Base-by-base conservation (phyloP, 257 asterid species). In the Petrea volubilis region DNA sequence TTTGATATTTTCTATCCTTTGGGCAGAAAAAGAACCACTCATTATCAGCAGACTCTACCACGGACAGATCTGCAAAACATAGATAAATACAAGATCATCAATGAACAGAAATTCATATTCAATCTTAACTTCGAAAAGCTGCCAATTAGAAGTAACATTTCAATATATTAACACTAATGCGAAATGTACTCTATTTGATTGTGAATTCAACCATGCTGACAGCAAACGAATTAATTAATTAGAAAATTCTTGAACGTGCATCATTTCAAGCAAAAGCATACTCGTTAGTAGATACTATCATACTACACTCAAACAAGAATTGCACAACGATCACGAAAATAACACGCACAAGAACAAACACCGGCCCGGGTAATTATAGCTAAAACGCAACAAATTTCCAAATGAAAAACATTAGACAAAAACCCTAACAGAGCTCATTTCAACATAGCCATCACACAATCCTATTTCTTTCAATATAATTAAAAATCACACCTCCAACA, bases 1-100 rank as follows among this genome's bases (percentile, higher is more conserved):
- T 92, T 80, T 88, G 99, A 70, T 95, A 95, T 74, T 95, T 95
- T 38, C 96, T 88, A 80, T 95, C 99, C 88, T 95, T 95, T 0
- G 96, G 98, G 81, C 98, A 95, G 91, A 95, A 95, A 86, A 95
- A 95, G 90, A 95, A 90, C 99, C 99, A 95, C 74, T 95, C 97
- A 4, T 95, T 85, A 83, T 95, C 99, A 41, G 72, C 17, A 0
- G 99, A 90, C 69, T 87, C 85, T 20, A 95, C 70, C 73, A 81
- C 83, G 14, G 99, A 95, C 86, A 88, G 33, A 86, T 76, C 99
- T 95, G 97, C 85, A 89, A 74, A 47, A 53, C 11, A 58, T n/a
- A 6, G 28, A 63, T 4, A 24, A 12, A 21, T 15, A 33, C 52
- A 36, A 43, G 5, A 27, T 38, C 74, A 68, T 10, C 47, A 40